Conservation (phyloP, 768 basidiomycete species). For the Mycena vulgaris region DNA sequence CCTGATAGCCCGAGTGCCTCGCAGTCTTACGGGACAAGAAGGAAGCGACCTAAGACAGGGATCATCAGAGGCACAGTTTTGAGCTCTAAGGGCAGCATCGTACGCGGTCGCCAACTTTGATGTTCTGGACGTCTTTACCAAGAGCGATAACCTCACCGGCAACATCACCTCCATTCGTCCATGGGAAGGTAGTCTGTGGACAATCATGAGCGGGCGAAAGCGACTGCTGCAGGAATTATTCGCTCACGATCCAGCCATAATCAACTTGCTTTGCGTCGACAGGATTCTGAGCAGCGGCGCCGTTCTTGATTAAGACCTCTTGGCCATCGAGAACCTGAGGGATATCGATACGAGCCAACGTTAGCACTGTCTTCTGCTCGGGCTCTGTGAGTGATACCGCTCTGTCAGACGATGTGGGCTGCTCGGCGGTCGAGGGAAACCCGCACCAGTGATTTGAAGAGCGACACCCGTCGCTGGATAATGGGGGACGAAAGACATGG, state of each 20-base stretch:
- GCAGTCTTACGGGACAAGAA: conserved; percentile 28
- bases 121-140: conserved; percentile 24
- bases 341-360: conserved; percentile 27
- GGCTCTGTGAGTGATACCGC: conserved; percentile 15
- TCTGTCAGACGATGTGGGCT: conserved; percentile 11
- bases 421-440: conserved; percentile 22
- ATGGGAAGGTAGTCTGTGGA: conserved; percentile 24
- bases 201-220: conserved; percentile 20
- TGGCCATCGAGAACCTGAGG: conserved; percentile 24
- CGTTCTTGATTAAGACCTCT: conserved; percentile 28
- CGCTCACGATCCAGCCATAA: conserved; percentile 21
- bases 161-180: conserved; percentile 26
- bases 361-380: conserved; percentile 27
- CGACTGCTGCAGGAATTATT: conserved; percentile 18
- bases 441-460: conserved; percentile 27
- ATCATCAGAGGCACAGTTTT: conserved; percentile 27
- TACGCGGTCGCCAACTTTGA: conserved; percentile 29
- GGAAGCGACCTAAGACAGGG: conserved; percentile 24
- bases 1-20: conserved; percentile 27
- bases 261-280: conserved; percentile 28
- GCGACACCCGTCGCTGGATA: conserved; percentile 27
- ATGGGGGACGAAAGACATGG: conserved; percentile 25
- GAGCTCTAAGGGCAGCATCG: conserved; percentile 27
- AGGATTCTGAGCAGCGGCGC: conserved; percentile 29
- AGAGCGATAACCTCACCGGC: conserved; percentile 26